Base-by-base conservation (phyloP, 139 green algal genomes). In the Picochlorum sp. region DNA sequence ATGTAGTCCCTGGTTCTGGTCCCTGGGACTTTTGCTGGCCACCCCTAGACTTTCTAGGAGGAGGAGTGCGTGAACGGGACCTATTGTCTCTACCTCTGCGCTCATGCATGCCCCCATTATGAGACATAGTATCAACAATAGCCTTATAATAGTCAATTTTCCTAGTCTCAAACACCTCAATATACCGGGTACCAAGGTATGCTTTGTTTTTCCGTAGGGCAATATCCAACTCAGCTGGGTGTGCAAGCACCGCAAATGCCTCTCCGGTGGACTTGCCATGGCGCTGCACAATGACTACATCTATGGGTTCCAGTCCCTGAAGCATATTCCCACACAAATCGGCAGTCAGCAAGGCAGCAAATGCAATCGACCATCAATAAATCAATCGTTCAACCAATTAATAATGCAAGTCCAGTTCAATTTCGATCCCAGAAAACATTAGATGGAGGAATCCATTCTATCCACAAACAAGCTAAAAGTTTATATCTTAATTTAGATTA, bases 131-230 rank as follows among this genome's bases (percentile, higher is more conserved):
- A 50, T 55, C n/a, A 30, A 30, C 20, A 20, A 89, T 67, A 4
- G 73, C 76, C 44, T 69, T 76, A 58, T 86, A 87, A 59, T 87
- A 86, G 35, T 89, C 81, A 64, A 75, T 55, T 57, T 89, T 89
- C 59, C 87, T 81, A 0, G 83, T 67, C 18, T 69, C 57, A 60
- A 83, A 89, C 33, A 93, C 79, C 65, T 93, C 85, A 20, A 93
- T 79, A 63, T 89, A 93, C 33, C 85, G 66, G 22, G 69, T 69
- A 25, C 85, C 85, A 72, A 93, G 76, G 70, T 89, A 89, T 31
- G 65, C 69, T 31, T 79, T 80, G 65, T 92, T 84, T 61, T 86
- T 87, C 18, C 57, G 52, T 36, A 88, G 53, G 5, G 81, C 82
- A 20, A 80, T 58, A 28, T 93, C 82, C 7, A 89, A 63, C 22